Evolutionary conservation across 192 early-diverging fungal species (phyloP).

Genomic region (Spinellus fusiger): DNA sequence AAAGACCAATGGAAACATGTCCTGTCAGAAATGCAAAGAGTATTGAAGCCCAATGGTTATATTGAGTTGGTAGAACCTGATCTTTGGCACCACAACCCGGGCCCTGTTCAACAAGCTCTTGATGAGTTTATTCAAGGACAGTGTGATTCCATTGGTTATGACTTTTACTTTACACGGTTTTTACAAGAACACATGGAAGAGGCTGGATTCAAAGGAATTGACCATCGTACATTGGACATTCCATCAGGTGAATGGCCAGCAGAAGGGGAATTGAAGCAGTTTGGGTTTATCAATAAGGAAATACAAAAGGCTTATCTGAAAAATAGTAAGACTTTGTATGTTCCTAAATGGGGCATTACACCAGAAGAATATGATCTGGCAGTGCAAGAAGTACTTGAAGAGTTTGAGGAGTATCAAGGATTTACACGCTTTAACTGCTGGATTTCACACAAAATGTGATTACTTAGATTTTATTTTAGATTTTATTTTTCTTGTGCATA

Average conservation of each 20-base stretch:
- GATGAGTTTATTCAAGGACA: neutral
- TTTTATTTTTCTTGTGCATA: no score
- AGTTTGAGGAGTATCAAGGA: conserved; percentile 32
- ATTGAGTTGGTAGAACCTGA: conserved; percentile 32
- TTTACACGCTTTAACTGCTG: conserved; percentile 25
- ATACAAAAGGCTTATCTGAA: conserved; percentile 20
- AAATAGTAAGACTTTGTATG: conserved; percentile 21
- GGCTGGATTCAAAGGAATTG: conserved; percentile 15
- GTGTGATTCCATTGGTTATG: conserved; percentile 8
- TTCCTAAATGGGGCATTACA: conserved; percentile 24
- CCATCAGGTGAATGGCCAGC: conserved; percentile 34
- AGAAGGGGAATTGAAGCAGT: conserved; percentile 34
- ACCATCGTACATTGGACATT: conserved; percentile 25
- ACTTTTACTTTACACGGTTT: conserved; percentile 8
- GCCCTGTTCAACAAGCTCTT: conserved; percentile 26
- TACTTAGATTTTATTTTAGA: neutral
- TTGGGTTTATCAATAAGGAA: conserved; percentile 36
- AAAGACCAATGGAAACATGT: conserved; percentile 22
- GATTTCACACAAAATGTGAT: conserved; percentile 19
- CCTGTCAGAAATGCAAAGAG: conserved; percentile 24
- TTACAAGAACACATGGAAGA: conserved; percentile 6
- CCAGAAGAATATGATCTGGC: conserved; percentile 27
- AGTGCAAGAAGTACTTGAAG: conserved; percentile 25
- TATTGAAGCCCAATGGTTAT: conserved; percentile 23
- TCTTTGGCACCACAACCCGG: conserved; percentile 29